A percentile compares a stretch with the other conserved stretches of the same genome.
Evolutionary conservation across 805 yeast species (phyloP).

Genomic region (Jamesozyma piceae): DNA sequence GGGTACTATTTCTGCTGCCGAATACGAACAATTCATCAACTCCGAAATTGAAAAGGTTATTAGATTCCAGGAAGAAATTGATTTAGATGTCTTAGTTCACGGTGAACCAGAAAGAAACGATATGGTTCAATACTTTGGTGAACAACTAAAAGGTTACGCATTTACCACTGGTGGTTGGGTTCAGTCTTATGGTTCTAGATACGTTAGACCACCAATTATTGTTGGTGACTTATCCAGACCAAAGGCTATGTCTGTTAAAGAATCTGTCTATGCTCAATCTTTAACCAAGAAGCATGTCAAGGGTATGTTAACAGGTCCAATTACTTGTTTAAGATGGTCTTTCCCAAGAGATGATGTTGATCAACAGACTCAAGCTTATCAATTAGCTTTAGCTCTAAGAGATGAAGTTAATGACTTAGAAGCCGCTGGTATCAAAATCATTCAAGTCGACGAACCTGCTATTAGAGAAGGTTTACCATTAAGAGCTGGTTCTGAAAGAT

Average conservation of each 20-base stretch:
- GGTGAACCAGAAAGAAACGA: constrained; percentile 99
- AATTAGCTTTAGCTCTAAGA: constrained; percentile 94
- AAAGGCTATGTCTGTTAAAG: constrained; percentile 96
- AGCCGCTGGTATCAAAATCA: constrained; percentile 94
- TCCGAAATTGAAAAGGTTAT: constrained; percentile 92
- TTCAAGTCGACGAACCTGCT: constrained; percentile 99
- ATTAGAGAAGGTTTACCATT: constrained; percentile 99
- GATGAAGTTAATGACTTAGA: constrained; percentile 98
- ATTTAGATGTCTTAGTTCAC: constrained; percentile 95
- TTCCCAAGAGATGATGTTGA: constrained; percentile 99
- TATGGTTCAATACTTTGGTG: constrained; percentile 99
- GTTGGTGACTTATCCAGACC: constrained; percentile 99
- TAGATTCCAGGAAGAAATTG: constrained; percentile 98
- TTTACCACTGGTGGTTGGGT: constrained; percentile 99
- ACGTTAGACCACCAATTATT: constrained; percentile 98
- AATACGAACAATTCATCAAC: constrained; percentile 93
- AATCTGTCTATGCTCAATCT: constrained; percentile 97
- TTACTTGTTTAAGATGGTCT: constrained; percentile 99
- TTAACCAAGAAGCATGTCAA: constrained; percentile 92
- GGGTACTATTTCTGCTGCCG: constrained; percentile 92
- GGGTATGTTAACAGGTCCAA: constrained; percentile 99
- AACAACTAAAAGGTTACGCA: constrained; percentile 94
- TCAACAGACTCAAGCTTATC: constrained; percentile 88
- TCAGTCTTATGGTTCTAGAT: constrained; percentile 99
- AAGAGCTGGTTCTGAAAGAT: constrained; percentile 95